Conservation (phyloP, 345 rosid species). For the Lepidium didymum region DNA sequence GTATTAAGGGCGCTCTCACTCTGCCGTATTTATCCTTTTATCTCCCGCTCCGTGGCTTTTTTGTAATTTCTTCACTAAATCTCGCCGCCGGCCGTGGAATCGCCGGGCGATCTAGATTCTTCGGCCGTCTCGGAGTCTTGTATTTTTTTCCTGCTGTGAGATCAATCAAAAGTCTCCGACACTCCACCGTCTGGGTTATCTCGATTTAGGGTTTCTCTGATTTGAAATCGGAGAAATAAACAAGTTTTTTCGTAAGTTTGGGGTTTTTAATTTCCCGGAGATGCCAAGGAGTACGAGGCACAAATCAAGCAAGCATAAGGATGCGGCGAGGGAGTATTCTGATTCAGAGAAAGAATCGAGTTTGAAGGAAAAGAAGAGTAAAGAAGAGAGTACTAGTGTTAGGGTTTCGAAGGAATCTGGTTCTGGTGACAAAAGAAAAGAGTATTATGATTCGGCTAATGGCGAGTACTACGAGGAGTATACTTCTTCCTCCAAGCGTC, state of each 20-base stretch:
- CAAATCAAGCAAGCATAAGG: conserved; percentile 88
- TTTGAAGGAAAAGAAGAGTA: conserved; percentile 55
- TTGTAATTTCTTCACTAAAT: background rate
- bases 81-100: conserved; percentile 11
- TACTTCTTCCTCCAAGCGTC: conserved; percentile 49
- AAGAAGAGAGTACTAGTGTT: conserved; percentile 39
- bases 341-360: conserved; percentile 76
- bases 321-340: conserved; percentile 60
- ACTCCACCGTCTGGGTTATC: background rate
- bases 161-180: background rate
- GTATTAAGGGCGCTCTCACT: background rate
- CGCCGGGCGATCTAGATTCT: conserved; percentile 17
- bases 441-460: conserved; percentile 39
- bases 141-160: background rate
- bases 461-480: conserved; percentile 62
- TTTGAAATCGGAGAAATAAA: background rate
- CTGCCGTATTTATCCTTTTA: background rate
- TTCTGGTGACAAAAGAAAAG: conserved; percentile 59
- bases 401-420: conserved; percentile 58
- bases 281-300: conserved; percentile 95
- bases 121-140: background rate
- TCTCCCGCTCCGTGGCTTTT: conserved; percentile 18
- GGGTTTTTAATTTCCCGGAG: background rate
- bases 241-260: too few species aligned
- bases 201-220: conserved; percentile 30